Conservation (phyloP, 176 grass and related monocot species). For the Rhynchospora breviuscula region DNA sequence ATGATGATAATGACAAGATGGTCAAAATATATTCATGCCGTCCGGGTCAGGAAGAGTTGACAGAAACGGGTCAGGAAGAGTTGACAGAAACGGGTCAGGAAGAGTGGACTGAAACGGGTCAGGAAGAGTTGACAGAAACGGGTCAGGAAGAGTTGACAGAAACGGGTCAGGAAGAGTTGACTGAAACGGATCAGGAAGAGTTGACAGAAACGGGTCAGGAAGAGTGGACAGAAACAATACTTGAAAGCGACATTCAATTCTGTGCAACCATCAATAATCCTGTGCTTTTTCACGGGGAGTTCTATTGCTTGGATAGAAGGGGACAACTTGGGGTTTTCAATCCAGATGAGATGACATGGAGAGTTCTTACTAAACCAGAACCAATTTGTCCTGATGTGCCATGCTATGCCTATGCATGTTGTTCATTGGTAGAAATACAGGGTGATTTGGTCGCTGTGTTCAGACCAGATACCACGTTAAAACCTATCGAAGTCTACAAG, state of each 20-base stretch:
- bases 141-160: too few species aligned
- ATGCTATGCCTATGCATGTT: neutral
- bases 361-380: slow-evolving; percentile 21
- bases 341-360: slow-evolving; percentile 18
- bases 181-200: too few species aligned
- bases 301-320: slow-evolving; percentile 13
- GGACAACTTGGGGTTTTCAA: slow-evolving; percentile 40
- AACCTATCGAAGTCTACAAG: neutral
- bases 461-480: neutral
- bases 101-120: neutral
- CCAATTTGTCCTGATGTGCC: neutral
- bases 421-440: slow-evolving; percentile 11
- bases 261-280: neutral
- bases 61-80: too few species aligned
- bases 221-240: neutral
- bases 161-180: too few species aligned
- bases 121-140: neutral
- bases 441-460: slow-evolving; percentile 22
- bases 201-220: neutral
- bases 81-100: neutral
- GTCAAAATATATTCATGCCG: neutral
- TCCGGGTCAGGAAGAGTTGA: neutral
- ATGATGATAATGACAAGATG: neutral
- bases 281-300: slow-evolving; percentile 13
- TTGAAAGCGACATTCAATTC: neutral